These are phyloP conservation scores for Puccinia polysora DNA, from an alignment of 1,284 basidiomycete species.

Conservation along the genomic window DNA sequence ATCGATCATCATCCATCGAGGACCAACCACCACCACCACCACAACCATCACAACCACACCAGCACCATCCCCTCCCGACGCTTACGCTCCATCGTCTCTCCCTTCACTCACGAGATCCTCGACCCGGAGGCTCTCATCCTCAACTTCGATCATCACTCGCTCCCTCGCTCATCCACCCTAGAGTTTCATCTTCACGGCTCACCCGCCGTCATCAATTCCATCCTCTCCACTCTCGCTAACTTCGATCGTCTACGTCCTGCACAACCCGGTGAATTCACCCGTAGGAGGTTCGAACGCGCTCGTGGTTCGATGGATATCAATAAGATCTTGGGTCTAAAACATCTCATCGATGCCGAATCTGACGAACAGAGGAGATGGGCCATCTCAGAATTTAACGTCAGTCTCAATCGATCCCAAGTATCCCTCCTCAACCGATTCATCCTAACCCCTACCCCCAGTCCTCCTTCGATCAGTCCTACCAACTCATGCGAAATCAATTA, in stretches of 20 bases:
- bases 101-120: constrained; percentile 62
- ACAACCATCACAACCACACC: too few relatives aligned
- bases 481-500: constrained; percentile 63
- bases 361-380: constrained; percentile 72
- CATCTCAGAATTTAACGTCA: constrained; percentile 63
- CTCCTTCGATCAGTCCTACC: constrained; percentile 60
- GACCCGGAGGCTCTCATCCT: constrained; percentile 57
- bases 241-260: constrained; percentile 67
- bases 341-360: constrained; percentile 78
- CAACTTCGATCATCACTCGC: constrained; percentile 14
- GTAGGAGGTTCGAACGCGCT: constrained; percentile 69
- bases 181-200: constrained; percentile 87
- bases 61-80: too few relatives aligned
- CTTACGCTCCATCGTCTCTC: too few relatives aligned
- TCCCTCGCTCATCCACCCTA: constrained; percentile 56
- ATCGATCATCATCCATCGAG: too few relatives aligned
- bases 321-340: constrained; percentile 75
- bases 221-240: constrained; percentile 62
- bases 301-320: constrained; percentile 63
- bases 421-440: background rate
- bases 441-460: constrained; percentile 49
- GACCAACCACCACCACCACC: too few relatives aligned
- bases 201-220: constrained; percentile 66
- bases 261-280: constrained; percentile 78
- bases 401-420: background rate